phyloP scores from a whole-genome alignment of 768 basidiomycete genomes.

The Daedalea quercina region DNA sequence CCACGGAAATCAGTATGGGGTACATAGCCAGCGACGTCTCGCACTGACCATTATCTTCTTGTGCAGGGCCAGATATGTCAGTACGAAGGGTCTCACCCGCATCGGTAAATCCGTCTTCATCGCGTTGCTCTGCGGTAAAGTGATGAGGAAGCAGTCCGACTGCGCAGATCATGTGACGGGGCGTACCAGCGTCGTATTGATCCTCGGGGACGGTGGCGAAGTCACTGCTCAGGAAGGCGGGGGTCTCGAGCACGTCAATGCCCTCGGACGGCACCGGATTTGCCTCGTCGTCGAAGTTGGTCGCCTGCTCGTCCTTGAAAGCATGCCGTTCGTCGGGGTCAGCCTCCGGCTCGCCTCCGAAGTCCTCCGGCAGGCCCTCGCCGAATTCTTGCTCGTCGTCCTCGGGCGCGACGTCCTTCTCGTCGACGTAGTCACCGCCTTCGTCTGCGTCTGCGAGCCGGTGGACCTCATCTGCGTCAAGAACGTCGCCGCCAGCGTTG shows the following conservation, averaged over 20 bases:
- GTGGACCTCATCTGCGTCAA: slow-evolving; percentile 26
- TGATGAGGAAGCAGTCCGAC: neutral
- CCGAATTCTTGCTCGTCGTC: slow-evolving; percentile 31
- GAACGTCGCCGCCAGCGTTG: slow-evolving; percentile 2
- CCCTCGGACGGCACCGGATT: neutral
- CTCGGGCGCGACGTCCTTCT: slow-evolving; percentile 20
- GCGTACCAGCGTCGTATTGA: neutral
- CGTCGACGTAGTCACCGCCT: slow-evolving; percentile 27
- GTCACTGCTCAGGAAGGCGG: neutral
- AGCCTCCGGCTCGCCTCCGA: slow-evolving; percentile 38
- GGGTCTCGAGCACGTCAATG: neutral
- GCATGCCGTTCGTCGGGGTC: slow-evolving; percentile 19
- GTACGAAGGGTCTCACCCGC: neutral
- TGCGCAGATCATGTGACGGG: neutral
- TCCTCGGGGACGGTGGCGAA: neutral
- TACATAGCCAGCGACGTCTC: neutral
- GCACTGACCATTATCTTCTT: neutral
- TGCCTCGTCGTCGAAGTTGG: neutral
- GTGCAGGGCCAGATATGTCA: neutral
- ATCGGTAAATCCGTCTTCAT: neutral
- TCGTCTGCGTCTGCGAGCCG: slow-evolving; percentile 25
- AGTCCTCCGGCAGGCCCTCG: slow-evolving; percentile 28
- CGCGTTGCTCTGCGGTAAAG: neutral
- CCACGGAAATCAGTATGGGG: neutral
- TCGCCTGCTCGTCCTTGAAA: neutral